Base-by-base conservation (phyloP, 225 moss, liverwort and hornwort species). In the Asterella californica region DNA sequence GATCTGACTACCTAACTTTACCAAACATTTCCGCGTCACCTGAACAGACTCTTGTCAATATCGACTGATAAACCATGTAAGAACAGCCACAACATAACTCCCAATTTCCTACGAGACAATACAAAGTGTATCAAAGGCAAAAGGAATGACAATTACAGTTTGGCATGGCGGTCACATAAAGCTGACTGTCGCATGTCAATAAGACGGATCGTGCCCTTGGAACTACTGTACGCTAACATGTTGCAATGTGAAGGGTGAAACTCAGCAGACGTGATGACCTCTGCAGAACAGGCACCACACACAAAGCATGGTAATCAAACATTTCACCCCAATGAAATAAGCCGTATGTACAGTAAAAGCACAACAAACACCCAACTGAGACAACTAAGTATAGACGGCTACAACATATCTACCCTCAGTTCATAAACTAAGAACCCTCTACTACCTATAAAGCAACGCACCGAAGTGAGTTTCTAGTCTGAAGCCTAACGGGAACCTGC, bases 141-240 rank as follows among this genome's bases (percentile, higher is more conserved):
- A 73, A 46, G 14, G 73, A 27, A 50, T 9, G 50, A 78, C 38
- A 21, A 14, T 78, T 78, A 97, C 96, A 97, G 89, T 87, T 97
- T 97, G 69, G 94, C 84, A 87, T 97, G 93, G 76, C 93, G 91
- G 85, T 97, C 96, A 87, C 96, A 97, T 76, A 97, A 90, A 84
- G 96, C 96, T 83, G 96, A 97, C 91, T 97, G 96, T 79, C 96
- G 96, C 96, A 97, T 97, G 84, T 97, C 96, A 89, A 97, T 94
- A 75, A 97, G 93, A 78, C 96, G 94, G 87, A 97, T 94, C 73
- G 96, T 93, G 70, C 96, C 96, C 84, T 97, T 97, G 87, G 94
- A 94, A 93, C 96, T 97, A 90, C 96, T 97, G 90, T 97, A 97
- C 61, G 96, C 96, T 88, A 97, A 86, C 87, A 90, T 90, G 83